Evolutionary conservation across 2,329 filamentous ascomycete species (phyloP).

Genomic region (Pseudopithomyces maydicus): DNA sequence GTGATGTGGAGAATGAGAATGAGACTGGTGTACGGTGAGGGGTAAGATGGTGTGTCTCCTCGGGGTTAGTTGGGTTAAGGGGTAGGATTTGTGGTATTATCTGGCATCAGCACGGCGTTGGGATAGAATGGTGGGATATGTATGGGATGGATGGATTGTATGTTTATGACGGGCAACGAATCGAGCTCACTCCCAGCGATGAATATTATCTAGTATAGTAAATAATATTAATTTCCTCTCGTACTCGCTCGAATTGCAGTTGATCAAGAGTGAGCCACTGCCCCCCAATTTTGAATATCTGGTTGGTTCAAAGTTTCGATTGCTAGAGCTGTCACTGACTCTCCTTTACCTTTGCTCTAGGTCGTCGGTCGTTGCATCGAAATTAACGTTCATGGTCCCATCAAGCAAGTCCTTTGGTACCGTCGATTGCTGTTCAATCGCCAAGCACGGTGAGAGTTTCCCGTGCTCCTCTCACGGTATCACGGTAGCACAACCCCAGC

Average conservation of each 20-base stretch:
- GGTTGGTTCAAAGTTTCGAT: no score
- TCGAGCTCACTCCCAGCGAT: background rate
- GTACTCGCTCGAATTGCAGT: background rate
- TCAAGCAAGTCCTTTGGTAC: no score
- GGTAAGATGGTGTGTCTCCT: background rate
- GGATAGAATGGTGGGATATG: constrained; percentile 10
- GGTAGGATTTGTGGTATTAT: background rate
- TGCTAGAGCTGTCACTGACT: no score
- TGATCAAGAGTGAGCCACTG: no score
- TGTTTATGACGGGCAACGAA: background rate
- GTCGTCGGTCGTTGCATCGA: no score
- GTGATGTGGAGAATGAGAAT: constrained; percentile 33
- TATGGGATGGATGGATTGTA: background rate
- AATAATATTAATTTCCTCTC: background rate
- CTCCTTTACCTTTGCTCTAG: no score
- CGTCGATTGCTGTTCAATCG: no score
- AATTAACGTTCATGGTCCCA: no score
- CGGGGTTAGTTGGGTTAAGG: background rate
- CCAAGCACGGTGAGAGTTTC: no score
- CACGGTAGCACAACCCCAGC: background rate
- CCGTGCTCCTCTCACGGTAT: no score
- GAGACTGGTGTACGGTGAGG: constrained; percentile 11
- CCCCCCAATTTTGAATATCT: no score
- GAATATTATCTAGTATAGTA: constrained; percentile 4
- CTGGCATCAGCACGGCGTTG: constrained; percentile 17